Conservation (phyloP, 1,284 basidiomycete genomes). For the Peniophora sp. region DNA sequence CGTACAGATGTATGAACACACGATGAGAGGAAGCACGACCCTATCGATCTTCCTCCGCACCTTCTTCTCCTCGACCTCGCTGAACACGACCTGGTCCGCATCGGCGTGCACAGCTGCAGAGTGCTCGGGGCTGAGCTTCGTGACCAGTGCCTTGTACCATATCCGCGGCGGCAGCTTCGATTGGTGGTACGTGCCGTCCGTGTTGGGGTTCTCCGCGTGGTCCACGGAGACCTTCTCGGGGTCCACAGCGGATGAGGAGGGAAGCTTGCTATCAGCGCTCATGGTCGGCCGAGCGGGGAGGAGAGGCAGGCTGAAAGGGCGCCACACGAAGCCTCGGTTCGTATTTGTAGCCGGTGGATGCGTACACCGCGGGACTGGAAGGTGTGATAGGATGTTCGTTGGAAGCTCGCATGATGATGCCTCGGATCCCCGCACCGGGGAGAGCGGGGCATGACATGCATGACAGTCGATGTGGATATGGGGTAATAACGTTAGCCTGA, state of each 20-base stretch:
- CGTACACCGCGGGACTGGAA: no score
- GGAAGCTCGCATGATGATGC: no score
- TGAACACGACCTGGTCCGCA: constrained; percentile 37
- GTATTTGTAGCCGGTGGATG: no score
- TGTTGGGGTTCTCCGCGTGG: constrained; percentile 5
- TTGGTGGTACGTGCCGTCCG: constrained; percentile 22
- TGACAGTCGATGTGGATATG: no score
- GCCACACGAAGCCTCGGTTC: no score
- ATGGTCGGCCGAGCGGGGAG: no score
- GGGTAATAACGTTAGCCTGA: no score
- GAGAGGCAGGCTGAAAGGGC: no score
- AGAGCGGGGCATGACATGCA: no score
- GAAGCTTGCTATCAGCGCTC: no score
- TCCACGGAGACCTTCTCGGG: not conserved
- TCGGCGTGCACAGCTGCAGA: constrained; percentile 44
- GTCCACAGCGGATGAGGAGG: not conserved
- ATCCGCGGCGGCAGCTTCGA: constrained; percentile 10
- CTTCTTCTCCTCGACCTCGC: constrained; percentile 35
- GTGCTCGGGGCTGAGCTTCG: constrained; percentile 30
- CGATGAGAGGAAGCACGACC: constrained; percentile 36
- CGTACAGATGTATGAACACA: constrained; percentile 29
- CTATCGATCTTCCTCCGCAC: constrained; percentile 41
- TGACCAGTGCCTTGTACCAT: constrained; percentile 32
- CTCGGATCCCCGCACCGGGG: no score
- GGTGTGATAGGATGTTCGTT: no score